Evolutionary conservation across 768 basidiomycete genomes (phyloP), one percentile per base, ranked within the genome.

Genomic region (Cystobasidium onofrii): DNA sequence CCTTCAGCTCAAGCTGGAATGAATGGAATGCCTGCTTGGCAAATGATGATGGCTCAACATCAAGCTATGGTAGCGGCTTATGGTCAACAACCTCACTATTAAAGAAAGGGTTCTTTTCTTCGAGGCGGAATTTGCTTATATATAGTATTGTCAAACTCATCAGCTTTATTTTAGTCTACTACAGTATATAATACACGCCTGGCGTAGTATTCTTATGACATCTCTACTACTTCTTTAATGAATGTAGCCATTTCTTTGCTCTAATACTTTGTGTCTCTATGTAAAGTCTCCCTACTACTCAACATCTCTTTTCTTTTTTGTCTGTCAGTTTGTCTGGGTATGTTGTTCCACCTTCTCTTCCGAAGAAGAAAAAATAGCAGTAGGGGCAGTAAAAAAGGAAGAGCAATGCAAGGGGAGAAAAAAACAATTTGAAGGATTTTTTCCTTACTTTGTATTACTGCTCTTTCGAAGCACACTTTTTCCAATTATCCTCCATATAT

Each of bases 1-100:
- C 36, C 63, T 64, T 31, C 25, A 17, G 31, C 63, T 25, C 36
- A 41, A 61, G 10, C 36, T 61, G 60, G 60, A 15, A 17, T 39
- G 44, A 64, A 34, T 34, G 63, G 63, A 29, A 54, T 67, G 31
- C 65, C 65, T 27, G 65, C 65, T 12, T 67, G 65, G 65, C 65
- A 67, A 29, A 50, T 67, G 65, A 67, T 67, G 65, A 67, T 67
- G 65, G 65, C 65, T 33, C 65, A 67, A 23, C 65, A 67, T 25
- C 65, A 67, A 33, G 65, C 65, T 12, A 17, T 67, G 41, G 31
- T 50, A 25, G 43, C 63, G 36, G 63, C 63, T 39, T 64, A 39
- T 25, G 63, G 63, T 60, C 57, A 60, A 23, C 57, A 60, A 60
- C 29, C 29, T 27, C 57, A 60, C 57, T 60, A 15, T 23, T 60